Evolutionary conservation across 345 rosid genomes (phyloP).

Genomic region (Cardamine occulta): DNA sequence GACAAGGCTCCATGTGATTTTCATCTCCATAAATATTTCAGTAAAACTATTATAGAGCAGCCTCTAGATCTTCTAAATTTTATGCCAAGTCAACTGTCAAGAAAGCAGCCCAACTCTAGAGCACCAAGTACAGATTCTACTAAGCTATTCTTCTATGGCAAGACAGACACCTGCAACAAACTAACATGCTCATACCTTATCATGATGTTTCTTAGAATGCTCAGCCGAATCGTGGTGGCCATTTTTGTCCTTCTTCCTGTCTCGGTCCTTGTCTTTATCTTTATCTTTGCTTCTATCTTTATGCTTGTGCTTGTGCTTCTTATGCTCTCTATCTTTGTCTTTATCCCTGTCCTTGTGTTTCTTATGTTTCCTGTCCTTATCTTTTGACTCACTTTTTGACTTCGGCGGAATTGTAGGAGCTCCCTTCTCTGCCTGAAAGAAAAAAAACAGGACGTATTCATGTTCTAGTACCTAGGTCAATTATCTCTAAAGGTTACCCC

Average conservation of each 20-base stretch:
- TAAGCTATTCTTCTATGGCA: slow-evolving; percentile 4
- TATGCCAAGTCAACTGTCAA: slow-evolving; percentile 6
- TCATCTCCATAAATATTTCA: slow-evolving; percentile 5
- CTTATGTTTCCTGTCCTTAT: slow-evolving; percentile 90
- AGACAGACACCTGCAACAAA: slow-evolving; percentile 26
- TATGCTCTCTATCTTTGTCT: slow-evolving; percentile 89
- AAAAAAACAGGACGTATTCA: slow-evolving; percentile 5
- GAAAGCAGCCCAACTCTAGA: slow-evolving; percentile 20
- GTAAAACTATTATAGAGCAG: slow-evolving; percentile 16
- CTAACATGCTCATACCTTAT: slow-evolving; percentile 64
- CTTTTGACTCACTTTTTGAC: slow-evolving; percentile 72
- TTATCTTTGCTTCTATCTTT: slow-evolving; percentile 85
- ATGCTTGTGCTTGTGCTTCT: slow-evolving; percentile 86
- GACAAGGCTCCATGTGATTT: slow-evolving; percentile 27
- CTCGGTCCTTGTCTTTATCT: slow-evolving; percentile 80
- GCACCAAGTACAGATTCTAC: neutral
- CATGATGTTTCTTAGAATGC: slow-evolving; percentile 83
- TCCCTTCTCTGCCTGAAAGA: slow-evolving; percentile 74
- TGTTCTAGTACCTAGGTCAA: neutral
- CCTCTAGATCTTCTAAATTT: slow-evolving; percentile 16
- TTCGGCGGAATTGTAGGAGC: slow-evolving; percentile 72
- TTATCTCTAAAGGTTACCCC: slow-evolving; percentile 1
- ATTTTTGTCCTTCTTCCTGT: slow-evolving; percentile 75
- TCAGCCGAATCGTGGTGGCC: slow-evolving; percentile 83
- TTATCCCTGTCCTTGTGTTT: slow-evolving; percentile 85